Evolutionary conservation across 1,284 basidiomycete species (phyloP).

Genomic region (Calocybe gambosa): DNA sequence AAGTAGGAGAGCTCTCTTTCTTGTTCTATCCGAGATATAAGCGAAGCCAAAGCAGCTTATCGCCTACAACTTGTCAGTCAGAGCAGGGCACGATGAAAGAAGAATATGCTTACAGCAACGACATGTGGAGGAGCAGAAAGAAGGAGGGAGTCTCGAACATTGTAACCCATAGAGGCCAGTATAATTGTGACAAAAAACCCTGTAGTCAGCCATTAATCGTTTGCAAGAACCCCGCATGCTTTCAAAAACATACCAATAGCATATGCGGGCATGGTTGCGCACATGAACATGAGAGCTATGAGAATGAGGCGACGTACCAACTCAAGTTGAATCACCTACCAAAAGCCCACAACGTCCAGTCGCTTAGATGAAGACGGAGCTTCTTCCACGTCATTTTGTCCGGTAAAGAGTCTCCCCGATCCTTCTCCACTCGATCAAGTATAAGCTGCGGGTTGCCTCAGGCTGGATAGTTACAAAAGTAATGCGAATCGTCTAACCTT

Average conservation of each 20-base stretch:
- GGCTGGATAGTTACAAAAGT: neutral
- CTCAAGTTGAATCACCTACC: constrained; percentile 18
- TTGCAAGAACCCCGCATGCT: neutral
- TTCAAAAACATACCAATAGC: constrained; percentile 24
- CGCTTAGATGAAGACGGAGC: constrained; percentile 26
- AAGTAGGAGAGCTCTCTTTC: constrained; percentile 30
- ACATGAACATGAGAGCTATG: constrained; percentile 31
- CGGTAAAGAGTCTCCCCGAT: constrained; percentile 34
- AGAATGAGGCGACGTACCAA: neutral
- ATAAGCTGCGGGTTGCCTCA: constrained; percentile 20
- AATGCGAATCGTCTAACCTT: constrained; percentile 11
- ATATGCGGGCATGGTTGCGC: constrained; percentile 32
- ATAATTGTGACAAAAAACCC: constrained; percentile 35
- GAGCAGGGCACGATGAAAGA: neutral
- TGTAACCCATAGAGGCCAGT: constrained; percentile 34
- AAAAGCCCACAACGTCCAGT: constrained; percentile 35
- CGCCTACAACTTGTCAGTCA: constrained; percentile 18
- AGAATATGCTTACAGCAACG: constrained; percentile 25
- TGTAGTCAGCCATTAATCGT: neutral
- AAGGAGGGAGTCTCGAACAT: constrained; percentile 23
- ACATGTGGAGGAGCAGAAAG: constrained; percentile 31
- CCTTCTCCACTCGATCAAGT: constrained; percentile 30
- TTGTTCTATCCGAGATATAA: constrained; percentile 31
- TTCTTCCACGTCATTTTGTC: constrained; percentile 28
- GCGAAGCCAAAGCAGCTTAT: constrained; percentile 30